phyloP scores from a whole-genome alignment of 257 asterid species.

The Nicotiana sylvestris region DNA sequence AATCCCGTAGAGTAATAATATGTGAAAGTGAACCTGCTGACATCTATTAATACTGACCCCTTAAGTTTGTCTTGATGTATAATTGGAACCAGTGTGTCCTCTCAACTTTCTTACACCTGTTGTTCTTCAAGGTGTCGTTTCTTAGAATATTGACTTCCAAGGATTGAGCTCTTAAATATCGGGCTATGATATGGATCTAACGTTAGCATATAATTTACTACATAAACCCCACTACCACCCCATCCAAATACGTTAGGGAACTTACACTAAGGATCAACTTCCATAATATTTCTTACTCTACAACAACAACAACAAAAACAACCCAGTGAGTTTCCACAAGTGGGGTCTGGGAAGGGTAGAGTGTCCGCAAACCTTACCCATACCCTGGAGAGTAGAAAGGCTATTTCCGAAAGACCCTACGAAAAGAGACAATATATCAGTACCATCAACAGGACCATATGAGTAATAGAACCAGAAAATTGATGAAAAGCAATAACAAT shows the following conservation, averaged over 20 bases:
- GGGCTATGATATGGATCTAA: neutral
- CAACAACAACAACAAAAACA: too few relatives aligned
- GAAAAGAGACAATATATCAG: too few relatives aligned
- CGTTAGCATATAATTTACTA: neutral
- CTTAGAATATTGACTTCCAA: neutral
- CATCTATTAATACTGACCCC: neutral
- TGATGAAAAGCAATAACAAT: too few relatives aligned
- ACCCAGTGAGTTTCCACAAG: too few relatives aligned
- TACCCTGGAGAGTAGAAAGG: too few relatives aligned
- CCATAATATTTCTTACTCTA: neutral
- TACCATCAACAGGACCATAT: too few relatives aligned
- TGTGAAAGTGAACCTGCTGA: neutral
- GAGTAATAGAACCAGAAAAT: too few relatives aligned
- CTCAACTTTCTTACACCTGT: neutral
- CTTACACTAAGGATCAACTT: neutral
- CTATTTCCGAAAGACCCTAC: too few relatives aligned
- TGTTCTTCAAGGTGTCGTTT: neutral
- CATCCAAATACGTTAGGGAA: neutral
- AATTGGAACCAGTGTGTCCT: neutral
- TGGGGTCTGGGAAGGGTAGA: too few relatives aligned
- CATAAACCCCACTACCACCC: neutral
- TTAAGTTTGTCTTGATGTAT: neutral
- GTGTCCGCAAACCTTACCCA: too few relatives aligned
- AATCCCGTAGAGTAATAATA: neutral
- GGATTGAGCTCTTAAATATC: slow-evolving; percentile 1